Percentiles rank a stretch among this genome's conserved stretches.
Conservation (phyloP, 1,284 basidiomycete species). For the Ceratobasidium sp. region DNA sequence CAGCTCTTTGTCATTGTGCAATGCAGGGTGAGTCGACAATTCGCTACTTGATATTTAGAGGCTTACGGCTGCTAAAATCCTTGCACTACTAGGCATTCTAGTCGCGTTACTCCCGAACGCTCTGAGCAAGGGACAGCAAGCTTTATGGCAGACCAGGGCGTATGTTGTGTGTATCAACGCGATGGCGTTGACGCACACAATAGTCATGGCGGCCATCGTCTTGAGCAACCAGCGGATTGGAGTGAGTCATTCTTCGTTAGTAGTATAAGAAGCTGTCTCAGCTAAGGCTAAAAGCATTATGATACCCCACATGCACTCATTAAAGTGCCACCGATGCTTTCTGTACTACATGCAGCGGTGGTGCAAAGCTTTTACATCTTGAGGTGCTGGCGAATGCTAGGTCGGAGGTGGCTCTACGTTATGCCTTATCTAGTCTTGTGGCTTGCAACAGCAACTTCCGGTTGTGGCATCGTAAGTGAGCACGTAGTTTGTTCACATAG, state of each 20-base stretch:
- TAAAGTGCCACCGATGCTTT: neutral
- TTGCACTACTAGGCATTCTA: neutral
- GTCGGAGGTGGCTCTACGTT: slow-evolving; percentile 4
- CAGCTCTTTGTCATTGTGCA: slow-evolving; percentile 2
- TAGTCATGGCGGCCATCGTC: neutral
- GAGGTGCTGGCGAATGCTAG: slow-evolving; percentile 16
- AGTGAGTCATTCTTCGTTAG: neutral
- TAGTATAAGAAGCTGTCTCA: neutral
- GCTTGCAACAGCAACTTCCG: slow-evolving; percentile 6
- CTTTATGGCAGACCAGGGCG: neutral
- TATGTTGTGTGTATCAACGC: neutral
- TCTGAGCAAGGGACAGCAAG: neutral
- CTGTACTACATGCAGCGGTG: neutral
- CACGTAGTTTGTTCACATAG: neutral
- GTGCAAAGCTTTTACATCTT: slow-evolving; percentile 27
- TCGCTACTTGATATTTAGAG: neutral
- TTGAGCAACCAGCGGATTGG: neutral
- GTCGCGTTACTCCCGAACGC: neutral
- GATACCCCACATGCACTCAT: neutral
- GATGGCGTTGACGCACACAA: slow-evolving; percentile 3
- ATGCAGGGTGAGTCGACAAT: slow-evolving; percentile 1
- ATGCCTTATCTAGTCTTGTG: slow-evolving; percentile 6
- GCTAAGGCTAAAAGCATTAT: no score
- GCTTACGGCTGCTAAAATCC: neutral
- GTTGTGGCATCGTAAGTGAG: neutral